A percentile compares a stretch with the other conserved stretches of the same genome.
Evolutionary conservation across 169 alveolate genomes (phyloP).

Genomic region (Babesia bovis): DNA sequence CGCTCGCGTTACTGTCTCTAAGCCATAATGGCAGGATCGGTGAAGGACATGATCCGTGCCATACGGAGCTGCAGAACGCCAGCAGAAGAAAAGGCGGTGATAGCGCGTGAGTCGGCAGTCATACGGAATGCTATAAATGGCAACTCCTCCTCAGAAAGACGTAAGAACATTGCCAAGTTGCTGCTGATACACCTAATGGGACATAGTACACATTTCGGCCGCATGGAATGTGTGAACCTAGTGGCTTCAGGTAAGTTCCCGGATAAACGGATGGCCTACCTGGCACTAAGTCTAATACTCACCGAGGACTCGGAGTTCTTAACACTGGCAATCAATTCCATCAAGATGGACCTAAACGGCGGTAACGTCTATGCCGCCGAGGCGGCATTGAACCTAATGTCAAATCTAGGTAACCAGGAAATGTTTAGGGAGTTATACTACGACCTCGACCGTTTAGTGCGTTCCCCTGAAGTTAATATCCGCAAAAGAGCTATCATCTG

Average conservation of each 20-base stretch:
- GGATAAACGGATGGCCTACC: slow-evolving; percentile 95
- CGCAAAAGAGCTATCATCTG: slow-evolving; percentile 95
- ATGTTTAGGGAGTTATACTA: slow-evolving; percentile 93
- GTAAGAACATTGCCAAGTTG: slow-evolving; percentile 96
- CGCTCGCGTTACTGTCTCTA: neutral
- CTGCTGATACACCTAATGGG: slow-evolving; percentile 96
- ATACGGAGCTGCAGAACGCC: slow-evolving; percentile 98
- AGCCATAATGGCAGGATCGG: slow-evolving; percentile 59
- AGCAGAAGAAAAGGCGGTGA: slow-evolving; percentile 98
- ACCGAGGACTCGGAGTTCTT: slow-evolving; percentile 97
- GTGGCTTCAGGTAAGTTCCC: slow-evolving; percentile 94
- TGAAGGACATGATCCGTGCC: slow-evolving; percentile 94
- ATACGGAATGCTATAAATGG: slow-evolving; percentile 95
- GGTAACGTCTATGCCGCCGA: slow-evolving; percentile 92
- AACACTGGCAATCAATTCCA: slow-evolving; percentile 96
- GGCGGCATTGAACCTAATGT: slow-evolving; percentile 96
- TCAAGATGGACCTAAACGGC: slow-evolving; percentile 94
- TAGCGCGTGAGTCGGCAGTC: slow-evolving; percentile 97
- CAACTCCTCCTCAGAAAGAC: slow-evolving; percentile 85
- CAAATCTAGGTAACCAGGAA: slow-evolving; percentile 96
- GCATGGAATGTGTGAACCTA: slow-evolving; percentile 96
- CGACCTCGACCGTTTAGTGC: slow-evolving; percentile 89
- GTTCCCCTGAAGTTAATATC: slow-evolving; percentile 91
- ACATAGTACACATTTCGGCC: slow-evolving; percentile 95
- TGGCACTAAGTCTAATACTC: slow-evolving; percentile 94